Percentiles rank a stretch among this genome's conserved stretches.
phyloP scores from a whole-genome alignment of 805 yeast genomes.

The Metschnikowia hibisci region DNA sequence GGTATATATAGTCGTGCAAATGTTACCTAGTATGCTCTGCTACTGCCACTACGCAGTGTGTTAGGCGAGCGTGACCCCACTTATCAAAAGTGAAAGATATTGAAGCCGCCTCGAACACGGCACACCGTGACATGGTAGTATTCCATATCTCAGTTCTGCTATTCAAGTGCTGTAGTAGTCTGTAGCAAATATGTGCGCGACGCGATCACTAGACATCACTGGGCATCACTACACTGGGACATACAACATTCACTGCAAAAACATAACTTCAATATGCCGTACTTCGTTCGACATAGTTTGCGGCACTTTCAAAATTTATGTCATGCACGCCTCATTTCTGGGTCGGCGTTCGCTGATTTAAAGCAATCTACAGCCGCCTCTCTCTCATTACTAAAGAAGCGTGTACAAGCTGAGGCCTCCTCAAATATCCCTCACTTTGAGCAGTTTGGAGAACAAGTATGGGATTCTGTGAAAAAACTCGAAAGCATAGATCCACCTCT shows the following conservation, averaged over 20 bases:
- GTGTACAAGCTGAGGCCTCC: not conserved
- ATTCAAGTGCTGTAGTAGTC: too few species aligned
- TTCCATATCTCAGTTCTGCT: too few species aligned
- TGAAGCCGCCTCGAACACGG: too few species aligned
- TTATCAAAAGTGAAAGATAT: too few species aligned
- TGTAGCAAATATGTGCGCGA: too few species aligned
- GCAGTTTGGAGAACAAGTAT: not conserved
- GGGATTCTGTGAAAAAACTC: not conserved
- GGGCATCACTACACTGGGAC: too few species aligned
- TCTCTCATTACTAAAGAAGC: conserved; percentile 1
- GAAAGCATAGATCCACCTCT: not conserved
- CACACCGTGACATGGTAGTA: too few species aligned
- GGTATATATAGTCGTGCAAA: too few species aligned
- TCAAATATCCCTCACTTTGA: not conserved
- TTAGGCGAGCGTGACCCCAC: too few species aligned
- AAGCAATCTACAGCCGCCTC: conserved; percentile 1
- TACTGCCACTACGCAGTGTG: too few species aligned
- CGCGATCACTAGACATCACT: conserved; percentile 2
- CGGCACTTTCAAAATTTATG: not conserved
- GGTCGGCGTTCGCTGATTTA: not conserved
- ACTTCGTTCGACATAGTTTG: not conserved
- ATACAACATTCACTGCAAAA: not conserved
- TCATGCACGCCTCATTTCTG: not conserved
- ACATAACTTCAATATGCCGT: not conserved
- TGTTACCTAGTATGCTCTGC: too few species aligned